Evolutionary conservation across 202 grass and related monocot species (phyloP), one percentile per base, ranked within the genome.

Genomic region (Saccharum hybrid): DNA sequence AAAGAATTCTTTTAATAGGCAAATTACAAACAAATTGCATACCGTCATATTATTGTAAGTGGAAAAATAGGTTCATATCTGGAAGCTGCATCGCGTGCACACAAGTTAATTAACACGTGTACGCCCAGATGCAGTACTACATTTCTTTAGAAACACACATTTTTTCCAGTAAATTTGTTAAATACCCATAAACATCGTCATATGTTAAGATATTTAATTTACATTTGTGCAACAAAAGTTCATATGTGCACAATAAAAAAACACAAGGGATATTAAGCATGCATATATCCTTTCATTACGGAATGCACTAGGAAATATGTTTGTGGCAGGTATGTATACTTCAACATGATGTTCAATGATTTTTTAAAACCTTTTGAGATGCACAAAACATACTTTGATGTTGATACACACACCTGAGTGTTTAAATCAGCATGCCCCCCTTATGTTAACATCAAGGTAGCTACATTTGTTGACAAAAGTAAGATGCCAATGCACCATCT

Each of bases 391-490:
- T 14, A 26, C 19, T 41, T 39, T 15, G 10, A 22, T 76, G 11
- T 59, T 68, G 6, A 11, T 38, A 57, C 34, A 22, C 43, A 6
- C 15, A 48, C 6, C 16, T 65, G 31, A 36, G 4, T 34, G 12
- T 60, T 22, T 21, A 68, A 59, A 42, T 81, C 14, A 42, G 21
- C 49, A 71, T 19, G 4, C 3, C 8, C 5, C 26, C 10, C 31
- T 39, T 59, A 43, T 34, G 70, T 80, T 88, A 52, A 52, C 62
- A 80, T 63, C 63, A 63, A 84, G 21, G 61, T 63, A 80, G 81
- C 40, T 23, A 11, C 33, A 18, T 63, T 16, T 70, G 15, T 84
- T 75, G 76, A 80, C 63, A 80, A 79, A 60, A 46, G 52, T 75
- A 33, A 41, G 21, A 75, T 75, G 52, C 74, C 59, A 82, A 56